Base-by-base conservation (phyloP, 768 basidiomycete species). In the Suillus sp. region DNA sequence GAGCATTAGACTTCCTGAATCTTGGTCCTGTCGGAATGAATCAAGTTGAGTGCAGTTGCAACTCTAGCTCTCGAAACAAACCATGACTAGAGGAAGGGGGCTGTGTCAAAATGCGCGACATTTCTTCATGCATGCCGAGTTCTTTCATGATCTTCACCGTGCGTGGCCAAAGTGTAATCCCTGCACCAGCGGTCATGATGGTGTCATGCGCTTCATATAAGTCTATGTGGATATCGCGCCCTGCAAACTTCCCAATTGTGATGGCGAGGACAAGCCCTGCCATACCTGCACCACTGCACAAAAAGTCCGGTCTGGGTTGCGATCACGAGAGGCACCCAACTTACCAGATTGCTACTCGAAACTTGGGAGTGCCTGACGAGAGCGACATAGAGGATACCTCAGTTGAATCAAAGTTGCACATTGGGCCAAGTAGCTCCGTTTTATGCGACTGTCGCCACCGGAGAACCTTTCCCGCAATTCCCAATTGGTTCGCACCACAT, bases 111-210 rank as follows among this genome's bases (percentile, higher is more conserved):
- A 66, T 47, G 20, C 51, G 55, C 7, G 64, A 63, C 1, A 72
- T 61, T 27, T 73, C 65, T 4, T 61, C 66, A 32, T 68, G 59
- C 13, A 84, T 65, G 1, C 78, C 80, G 56, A 84, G 77, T 27
- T 66, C 63, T 60, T 80, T 73, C 61, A 83, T 67, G 27, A 82
- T 77, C 11, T 69, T 70, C 81, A 79, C 82, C n/a, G 82, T 82
- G 47, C 81, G 72, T 4, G 70, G 67, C 81, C 80, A 82, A 11
- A 82, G 78, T 71, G 79, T 54, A 74, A 80, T 30, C 72, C 83
- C 78, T 2, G 78, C 75, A 3, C 79, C 79, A 37, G 75, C 68
- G 22, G 74, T 73, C 10, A 72, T 77, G 37, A 80, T 72, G 56
- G 77, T 7, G 22, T 74, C 76, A 27, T 75, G 77, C 1, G 79